These are phyloP conservation scores for Diplotaxis tenuifolia DNA, from an alignment of 345 rosid genomes.

Conservation along the genomic window DNA sequence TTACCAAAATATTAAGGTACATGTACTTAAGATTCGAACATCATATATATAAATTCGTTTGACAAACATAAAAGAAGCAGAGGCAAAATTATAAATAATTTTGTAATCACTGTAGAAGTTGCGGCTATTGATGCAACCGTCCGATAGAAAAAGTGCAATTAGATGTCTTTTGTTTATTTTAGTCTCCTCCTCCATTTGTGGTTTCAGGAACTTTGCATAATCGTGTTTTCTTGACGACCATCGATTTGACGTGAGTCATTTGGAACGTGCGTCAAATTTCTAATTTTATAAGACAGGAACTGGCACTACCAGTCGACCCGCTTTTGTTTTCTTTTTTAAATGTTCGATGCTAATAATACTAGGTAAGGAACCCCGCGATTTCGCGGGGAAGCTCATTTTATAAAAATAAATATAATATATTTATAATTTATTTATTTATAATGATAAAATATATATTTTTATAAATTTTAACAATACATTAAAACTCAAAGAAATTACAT, in stretches of 20 bases:
- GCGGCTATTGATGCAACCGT: constrained; percentile 29
- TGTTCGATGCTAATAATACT: background rate
- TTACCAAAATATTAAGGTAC: background rate
- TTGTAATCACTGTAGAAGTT: constrained; percentile 14
- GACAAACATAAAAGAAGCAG: background rate
- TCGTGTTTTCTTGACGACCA: background rate
- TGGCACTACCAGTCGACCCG: background rate
- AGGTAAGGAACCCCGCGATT: no score
- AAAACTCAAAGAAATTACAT: no score
- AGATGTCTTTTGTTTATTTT: background rate
- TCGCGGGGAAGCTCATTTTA: no score
- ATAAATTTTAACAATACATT: no score
- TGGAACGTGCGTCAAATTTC: constrained; percentile 15
- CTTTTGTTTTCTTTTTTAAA: background rate
- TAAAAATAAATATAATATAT: no score
- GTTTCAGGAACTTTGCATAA: background rate
- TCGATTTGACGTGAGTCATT: background rate
- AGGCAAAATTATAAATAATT: background rate
- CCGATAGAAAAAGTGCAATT: constrained; percentile 1
- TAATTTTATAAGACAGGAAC: constrained; percentile 4
- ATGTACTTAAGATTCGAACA: background rate
- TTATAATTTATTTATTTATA: no score
- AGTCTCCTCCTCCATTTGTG: background rate
- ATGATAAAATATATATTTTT: no score
- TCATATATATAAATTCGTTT: background rate